Base-by-base conservation (phyloP, 352 stramenopile species). In the Phytopythium litorale region DNA sequence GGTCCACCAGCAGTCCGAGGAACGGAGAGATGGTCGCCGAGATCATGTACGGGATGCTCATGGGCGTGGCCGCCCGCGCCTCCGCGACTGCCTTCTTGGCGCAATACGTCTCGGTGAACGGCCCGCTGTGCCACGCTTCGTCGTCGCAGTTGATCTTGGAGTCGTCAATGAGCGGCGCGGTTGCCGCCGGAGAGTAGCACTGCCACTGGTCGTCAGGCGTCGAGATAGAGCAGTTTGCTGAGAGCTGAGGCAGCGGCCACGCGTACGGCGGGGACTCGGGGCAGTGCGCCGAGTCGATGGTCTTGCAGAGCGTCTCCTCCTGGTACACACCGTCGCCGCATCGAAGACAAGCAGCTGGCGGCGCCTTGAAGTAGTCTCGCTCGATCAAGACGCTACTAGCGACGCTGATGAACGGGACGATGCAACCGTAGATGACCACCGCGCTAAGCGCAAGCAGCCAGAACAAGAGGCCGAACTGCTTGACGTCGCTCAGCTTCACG, bases 391-490 rank as follows among this genome's bases (percentile, higher is more conserved):
- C 76, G 58, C 87, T 95, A 62, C 81, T 94, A 0, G 91, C 91
- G 38, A 98, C 88, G 67, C 92, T 97, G 65, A 98, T 98, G 63
- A 98, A 98, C 28, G 94, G 93, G 12, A 98, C 85, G 16, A 98
- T 89, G 60, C 88, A 96, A 28, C 90, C 94, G 54, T 98, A 98
- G 15, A 98, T 81, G 5, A 98, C 84, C 45, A 98, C 67, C 55
- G 89, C 98, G 45, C 79, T 93, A 15, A 97, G 59, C 8, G 79
- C 80, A 16, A 98, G 65, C 11, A 98, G 64, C 90, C 89, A 98
- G 65, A 97, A 98, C 0, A 88, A 73, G 23, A 78, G 78, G 0
- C 77, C 78, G 56, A 94, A 94, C 48, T 92, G 72, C 38, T 85
- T 83, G 18, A 92, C 65, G 58, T 94, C 81, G 60, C 78, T 79